Evolutionary conservation across 352 stramenopile genomes (phyloP).

Genomic region (Phytophthora kernoviae): DNA sequence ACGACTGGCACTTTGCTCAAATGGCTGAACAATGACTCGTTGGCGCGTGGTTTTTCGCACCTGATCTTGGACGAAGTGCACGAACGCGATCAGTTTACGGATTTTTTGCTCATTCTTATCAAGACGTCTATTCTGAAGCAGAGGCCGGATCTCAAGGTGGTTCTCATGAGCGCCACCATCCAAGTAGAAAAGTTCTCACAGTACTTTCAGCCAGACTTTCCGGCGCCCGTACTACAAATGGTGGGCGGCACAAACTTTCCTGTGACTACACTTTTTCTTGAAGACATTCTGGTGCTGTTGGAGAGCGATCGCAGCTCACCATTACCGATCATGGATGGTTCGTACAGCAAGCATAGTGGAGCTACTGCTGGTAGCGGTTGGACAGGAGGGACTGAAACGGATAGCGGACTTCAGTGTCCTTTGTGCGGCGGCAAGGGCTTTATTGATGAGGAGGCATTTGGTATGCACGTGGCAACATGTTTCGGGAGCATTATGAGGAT

Average conservation of each 20-base stretch:
- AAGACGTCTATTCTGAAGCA: conserved; percentile 86
- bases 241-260: conserved; percentile 86
- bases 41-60: conserved; percentile 87
- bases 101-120: conserved; percentile 96
- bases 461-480: conserved; percentile 85
- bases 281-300: conserved; percentile 76
- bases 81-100: conserved; percentile 95
- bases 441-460: conserved; percentile 83
- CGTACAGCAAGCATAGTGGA: conserved; percentile 11
- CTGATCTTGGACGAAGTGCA: conserved; percentile 97
- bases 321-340: conserved; percentile 35
- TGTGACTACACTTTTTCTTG: conserved; percentile 93
- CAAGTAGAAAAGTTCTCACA: conserved; percentile 92
- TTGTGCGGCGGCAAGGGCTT: conserved; percentile 83
- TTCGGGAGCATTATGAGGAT: conserved; percentile 52
- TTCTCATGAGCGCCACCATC: conserved; percentile 97
- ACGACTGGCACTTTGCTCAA: conserved; percentile 95
- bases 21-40: conserved; percentile 79
- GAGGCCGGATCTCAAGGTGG: conserved; percentile 87
- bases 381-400: not conserved
- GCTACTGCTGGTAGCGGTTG: conserved; percentile 1
- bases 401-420: conserved; percentile 66
- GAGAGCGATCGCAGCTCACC: conserved; percentile 34
- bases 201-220: conserved; percentile 89
- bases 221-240: conserved; percentile 79